Evolutionary conservation across 208 protist genomes (phyloP), one percentile per base, ranked within the genome.

Genomic region (Leishmania turanica): DNA sequence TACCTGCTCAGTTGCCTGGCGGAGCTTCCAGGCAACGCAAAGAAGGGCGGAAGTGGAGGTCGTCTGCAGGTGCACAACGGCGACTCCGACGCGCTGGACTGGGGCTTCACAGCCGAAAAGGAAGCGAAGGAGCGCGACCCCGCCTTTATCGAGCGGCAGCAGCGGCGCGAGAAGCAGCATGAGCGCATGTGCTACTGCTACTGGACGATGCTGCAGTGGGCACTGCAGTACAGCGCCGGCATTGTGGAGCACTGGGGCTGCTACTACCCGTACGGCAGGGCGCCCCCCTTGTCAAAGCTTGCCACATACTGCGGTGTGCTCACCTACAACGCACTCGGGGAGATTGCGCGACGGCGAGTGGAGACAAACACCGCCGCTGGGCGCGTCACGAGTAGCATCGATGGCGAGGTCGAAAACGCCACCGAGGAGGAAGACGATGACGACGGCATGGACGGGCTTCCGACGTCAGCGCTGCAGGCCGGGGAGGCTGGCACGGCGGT

Each of bases 161-260:
- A 85, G 69, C 79, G 85, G 40, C 83, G 88, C 47, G 89, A 93
- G 74, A 78, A 89, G 75, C 75, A 87, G 77, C 75, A 90, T 51
- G 90, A 91, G 77, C 83, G 79, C 45, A 88, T 91, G 78, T 96
- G 92, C 81, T 96, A 95, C 82, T 92, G 89, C 87, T 97, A 97
- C 87, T 97, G 94, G 93, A 96, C 92, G 40, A 96, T 96, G 94
- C 84, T 97, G 83, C 94, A 97, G 88, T 97, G 94, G 93, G 92
- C 94, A 2, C 80, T 97, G 83, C 91, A 96, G 81, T 96, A 97
- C 87, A 96, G 92, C 66, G 90, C 88, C 13, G 94, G 94, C 11
- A 84, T 92, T 27, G 91, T 96, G 70, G 90, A 96, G 75, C 89
- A 96, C 88, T 97, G 94, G 93, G 87, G 91, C 49, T 96, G 92